Conservation (phyloP, 805 yeast genomes). For the Metschnikowia vanudenii region DNA sequence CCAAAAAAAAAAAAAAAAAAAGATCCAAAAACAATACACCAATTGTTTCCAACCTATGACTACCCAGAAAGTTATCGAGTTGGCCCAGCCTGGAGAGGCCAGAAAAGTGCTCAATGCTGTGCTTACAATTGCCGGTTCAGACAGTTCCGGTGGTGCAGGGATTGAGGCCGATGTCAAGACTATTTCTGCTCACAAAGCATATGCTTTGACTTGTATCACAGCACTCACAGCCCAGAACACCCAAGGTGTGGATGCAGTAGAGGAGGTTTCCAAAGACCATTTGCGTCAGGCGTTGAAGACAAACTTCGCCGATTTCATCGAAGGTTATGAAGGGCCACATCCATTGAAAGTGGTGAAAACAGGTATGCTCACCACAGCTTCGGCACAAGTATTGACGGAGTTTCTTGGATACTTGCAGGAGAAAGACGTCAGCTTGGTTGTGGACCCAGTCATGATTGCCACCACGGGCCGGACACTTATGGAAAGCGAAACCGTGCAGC, state of each 20-base stretch:
- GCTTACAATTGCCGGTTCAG: slow-evolving; percentile 65
- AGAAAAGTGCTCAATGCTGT: slow-evolving; percentile 16
- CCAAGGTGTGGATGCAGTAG: slow-evolving; percentile 42
- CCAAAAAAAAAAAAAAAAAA: neutral
- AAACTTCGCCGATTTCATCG: slow-evolving; percentile 56
- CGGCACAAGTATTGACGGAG: slow-evolving; percentile 46
- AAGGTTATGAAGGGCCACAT: slow-evolving; percentile 22
- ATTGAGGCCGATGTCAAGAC: slow-evolving; percentile 87
- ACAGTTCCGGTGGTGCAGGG: slow-evolving; percentile 89
- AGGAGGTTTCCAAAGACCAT: slow-evolving; percentile 42
- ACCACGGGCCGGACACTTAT: slow-evolving; percentile 70
- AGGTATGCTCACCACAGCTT: slow-evolving; percentile 66
- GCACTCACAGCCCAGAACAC: slow-evolving; percentile 84
- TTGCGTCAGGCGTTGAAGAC: slow-evolving; percentile 50
- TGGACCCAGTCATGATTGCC: slow-evolving; percentile 85
- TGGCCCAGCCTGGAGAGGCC: slow-evolving; percentile 3
- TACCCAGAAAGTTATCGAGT: neutral
- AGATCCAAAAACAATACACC: neutral
- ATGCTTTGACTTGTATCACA: slow-evolving; percentile 73
- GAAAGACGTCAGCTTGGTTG: slow-evolving; percentile 42
- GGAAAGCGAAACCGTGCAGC: slow-evolving; percentile 44
- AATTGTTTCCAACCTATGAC: neutral
- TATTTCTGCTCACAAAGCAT: slow-evolving; percentile 69
- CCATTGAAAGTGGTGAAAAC: slow-evolving; percentile 66
- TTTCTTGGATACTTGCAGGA: slow-evolving; percentile 32